Evolutionary conservation across 192 early-diverging fungal genomes (phyloP).

Genomic region (Spizellomyces punctatus): DNA sequence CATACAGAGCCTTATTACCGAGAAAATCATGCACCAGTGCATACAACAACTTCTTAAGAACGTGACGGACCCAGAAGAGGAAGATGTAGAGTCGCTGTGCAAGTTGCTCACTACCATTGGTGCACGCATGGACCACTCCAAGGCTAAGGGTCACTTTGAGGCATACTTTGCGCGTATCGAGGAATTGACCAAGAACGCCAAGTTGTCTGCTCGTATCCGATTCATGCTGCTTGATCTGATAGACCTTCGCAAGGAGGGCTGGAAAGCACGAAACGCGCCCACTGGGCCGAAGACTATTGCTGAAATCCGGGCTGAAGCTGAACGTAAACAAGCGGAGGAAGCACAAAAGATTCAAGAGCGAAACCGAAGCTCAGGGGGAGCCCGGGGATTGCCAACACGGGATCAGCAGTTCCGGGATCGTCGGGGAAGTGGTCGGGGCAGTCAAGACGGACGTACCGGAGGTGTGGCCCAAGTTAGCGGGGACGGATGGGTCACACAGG

Average conservation of each 20-base stretch:
- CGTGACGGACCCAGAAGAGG: conserved; percentile 83
- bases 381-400: conserved; percentile 57
- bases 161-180: conserved; percentile 84
- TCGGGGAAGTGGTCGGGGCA: conserved; percentile 60
- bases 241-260: conserved; percentile 76
- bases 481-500: conserved; percentile 67
- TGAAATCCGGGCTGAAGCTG: conserved; percentile 81
- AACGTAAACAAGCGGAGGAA: conserved; percentile 69
- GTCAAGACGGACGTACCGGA: conserved; percentile 44
- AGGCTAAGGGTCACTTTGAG: conserved; percentile 73
- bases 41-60: conserved; percentile 76
- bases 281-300: conserved; percentile 89
- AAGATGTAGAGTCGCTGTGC: conserved; percentile 91
- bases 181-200: conserved; percentile 68
- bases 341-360: conserved; percentile 68
- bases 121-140: conserved; percentile 69
- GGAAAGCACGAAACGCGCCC: conserved; percentile 68
- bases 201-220: conserved; percentile 82
- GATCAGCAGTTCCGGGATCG: conserved; percentile 58
- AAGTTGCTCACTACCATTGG: conserved; percentile 92
- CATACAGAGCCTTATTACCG: conserved; percentile 85
- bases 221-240: conserved; percentile 92
- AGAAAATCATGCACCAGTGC: conserved; percentile 93
- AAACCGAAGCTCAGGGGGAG: conserved; percentile 51
- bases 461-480: conserved; percentile 45